phyloP scores from a whole-genome alignment of 352 stramenopile species.

The Phytophthora meadii region DNA sequence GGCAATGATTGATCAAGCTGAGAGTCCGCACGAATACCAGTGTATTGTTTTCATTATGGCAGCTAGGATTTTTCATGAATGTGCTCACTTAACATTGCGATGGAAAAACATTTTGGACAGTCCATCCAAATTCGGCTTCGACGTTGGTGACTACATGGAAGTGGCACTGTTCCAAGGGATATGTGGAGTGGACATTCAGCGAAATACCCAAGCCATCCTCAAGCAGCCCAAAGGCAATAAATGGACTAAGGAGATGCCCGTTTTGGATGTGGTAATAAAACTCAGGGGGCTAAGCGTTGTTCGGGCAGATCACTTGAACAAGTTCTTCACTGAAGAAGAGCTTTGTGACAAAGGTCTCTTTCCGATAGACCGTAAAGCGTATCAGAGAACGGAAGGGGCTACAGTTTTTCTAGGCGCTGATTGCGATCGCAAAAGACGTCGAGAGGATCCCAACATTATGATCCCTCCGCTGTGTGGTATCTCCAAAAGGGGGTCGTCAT shows the following conservation, averaged over 20 bases:
- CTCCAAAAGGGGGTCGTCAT: too few species aligned
- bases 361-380: too few species aligned
- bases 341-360: too few species aligned
- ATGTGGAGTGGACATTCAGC: not conserved
- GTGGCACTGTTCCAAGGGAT: not conserved
- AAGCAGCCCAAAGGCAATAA: not conserved
- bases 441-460: too few species aligned
- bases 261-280: slow-evolving; percentile 1
- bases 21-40: not conserved
- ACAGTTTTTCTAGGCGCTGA: too few species aligned
- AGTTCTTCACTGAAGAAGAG: not conserved
- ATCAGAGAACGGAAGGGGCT: too few species aligned
- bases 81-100: slow-evolving; percentile 5
- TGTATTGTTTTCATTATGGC: slow-evolving; percentile 2
- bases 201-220: not conserved
- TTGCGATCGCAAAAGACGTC: too few species aligned
- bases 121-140: not conserved
- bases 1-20: not conserved
- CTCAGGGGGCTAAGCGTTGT: not conserved
- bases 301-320: slow-evolving; percentile 1
- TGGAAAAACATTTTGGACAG: slow-evolving; percentile 6
- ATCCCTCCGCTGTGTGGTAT: too few species aligned
- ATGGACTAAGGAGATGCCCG: not conserved
- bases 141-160: slow-evolving; percentile 3
- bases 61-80: slow-evolving; percentile 3